Percentiles rank a stretch among this genome's conserved stretches.
These are phyloP conservation scores for Nymphaea thermarum DNA, from an alignment of 164 flowering plant genomes.

Conservation along the genomic window DNA sequence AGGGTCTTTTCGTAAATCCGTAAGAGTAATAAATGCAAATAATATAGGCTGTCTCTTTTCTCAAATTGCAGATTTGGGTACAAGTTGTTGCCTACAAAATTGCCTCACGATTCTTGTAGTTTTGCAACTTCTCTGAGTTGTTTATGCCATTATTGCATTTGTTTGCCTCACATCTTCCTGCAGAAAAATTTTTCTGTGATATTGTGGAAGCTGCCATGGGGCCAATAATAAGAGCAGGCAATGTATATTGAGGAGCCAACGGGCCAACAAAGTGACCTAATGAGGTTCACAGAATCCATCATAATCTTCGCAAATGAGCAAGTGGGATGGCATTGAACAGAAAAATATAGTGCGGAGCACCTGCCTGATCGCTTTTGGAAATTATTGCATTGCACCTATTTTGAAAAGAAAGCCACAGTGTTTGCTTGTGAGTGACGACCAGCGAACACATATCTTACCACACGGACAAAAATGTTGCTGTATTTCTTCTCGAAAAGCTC, in stretches of 20 bases:
- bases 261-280: background rate
- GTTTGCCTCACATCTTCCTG: background rate
- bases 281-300: background rate
- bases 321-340: background rate
- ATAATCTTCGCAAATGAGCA: background rate
- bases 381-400: background rate
- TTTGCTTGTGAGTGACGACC: background rate
- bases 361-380: background rate
- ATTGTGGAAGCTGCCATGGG: background rate
- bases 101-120: background rate
- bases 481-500: too few species aligned
- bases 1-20: background rate
- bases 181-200: background rate
- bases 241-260: too few species aligned
- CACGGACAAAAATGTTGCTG: too few species aligned
- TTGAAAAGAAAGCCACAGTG: background rate
- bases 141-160: background rate
- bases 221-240: background rate
- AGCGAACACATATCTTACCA: background rate
- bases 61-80: background rate
- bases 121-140: background rate
- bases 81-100: background rate
- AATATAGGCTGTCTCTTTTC: background rate
- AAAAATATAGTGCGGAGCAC: background rate
- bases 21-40: background rate